Percentiles rank a stretch among this genome's conserved stretches.
Conservation (phyloP, 352 stramenopile species). For the Phytopythium mirpurense region DNA sequence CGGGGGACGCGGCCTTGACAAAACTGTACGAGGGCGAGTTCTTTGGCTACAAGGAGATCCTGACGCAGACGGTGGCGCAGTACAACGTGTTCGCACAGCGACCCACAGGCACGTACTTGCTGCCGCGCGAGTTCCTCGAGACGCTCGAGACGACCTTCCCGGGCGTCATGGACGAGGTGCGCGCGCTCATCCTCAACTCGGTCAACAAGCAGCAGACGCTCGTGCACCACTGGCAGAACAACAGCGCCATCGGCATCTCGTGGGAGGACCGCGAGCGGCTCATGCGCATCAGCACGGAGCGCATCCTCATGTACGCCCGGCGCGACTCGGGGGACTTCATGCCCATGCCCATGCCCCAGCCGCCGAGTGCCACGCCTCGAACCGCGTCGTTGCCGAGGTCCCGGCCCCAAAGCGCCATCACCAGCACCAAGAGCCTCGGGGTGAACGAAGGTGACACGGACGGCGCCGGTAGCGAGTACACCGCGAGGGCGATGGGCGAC, state of each 20-base stretch:
- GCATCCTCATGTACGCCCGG: slow-evolving; percentile 1
- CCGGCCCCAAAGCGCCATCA: too few species aligned
- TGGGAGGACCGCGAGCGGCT: slow-evolving; percentile 33
- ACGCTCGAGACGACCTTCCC: slow-evolving; percentile 45
- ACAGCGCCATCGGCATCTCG: slow-evolving; percentile 59
- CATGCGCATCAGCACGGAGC: slow-evolving; percentile 18
- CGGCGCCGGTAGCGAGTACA: background rate
- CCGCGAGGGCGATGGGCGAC: background rate
- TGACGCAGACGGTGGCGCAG: slow-evolving; percentile 44
- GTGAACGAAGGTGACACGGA: background rate
- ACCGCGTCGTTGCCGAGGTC: background rate
- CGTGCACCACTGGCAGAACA: slow-evolving; percentile 66
- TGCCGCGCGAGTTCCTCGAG: slow-evolving; percentile 58
- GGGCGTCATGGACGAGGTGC: slow-evolving; percentile 59
- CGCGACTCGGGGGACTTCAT: background rate
- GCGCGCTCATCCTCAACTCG: slow-evolving; percentile 62
- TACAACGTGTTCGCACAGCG: slow-evolving; percentile 70
- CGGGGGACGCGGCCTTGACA: too few species aligned
- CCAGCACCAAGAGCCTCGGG: background rate
- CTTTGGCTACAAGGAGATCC: slow-evolving; percentile 73
- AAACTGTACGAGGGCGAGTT: slow-evolving; percentile 73
- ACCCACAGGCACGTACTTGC: slow-evolving; percentile 54
- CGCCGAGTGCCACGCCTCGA: background rate
- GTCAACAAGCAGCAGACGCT: slow-evolving; percentile 75
- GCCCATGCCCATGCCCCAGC: too few species aligned